Evolutionary conservation across 495 filamentous ascomycete genomes (phyloP).

Genomic region (Aspergillus egyptiacus): DNA sequence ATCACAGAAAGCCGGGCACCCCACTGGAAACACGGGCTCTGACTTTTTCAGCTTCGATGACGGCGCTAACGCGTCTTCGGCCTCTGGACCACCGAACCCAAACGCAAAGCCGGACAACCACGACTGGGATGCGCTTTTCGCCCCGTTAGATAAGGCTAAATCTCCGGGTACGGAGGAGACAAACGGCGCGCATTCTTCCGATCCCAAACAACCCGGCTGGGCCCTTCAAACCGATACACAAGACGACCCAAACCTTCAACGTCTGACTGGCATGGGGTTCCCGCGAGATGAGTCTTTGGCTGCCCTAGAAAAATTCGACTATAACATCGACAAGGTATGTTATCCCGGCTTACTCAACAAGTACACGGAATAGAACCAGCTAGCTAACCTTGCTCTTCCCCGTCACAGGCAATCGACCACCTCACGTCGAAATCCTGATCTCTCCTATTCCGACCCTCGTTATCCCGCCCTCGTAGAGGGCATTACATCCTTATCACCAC

Average conservation of each 20-base stretch:
- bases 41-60: slow-evolving; percentile 45
- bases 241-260: slow-evolving; percentile 88
- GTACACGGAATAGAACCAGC: background rate
- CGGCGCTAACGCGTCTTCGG: slow-evolving; percentile 44
- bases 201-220: slow-evolving; percentile 50
- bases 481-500: no score
- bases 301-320: slow-evolving; percentile 90
- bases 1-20: slow-evolving; percentile 27
- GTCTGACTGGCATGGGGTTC: slow-evolving; percentile 89
- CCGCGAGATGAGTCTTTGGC: slow-evolving; percentile 67
- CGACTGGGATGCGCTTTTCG: slow-evolving; percentile 96
- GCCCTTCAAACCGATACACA: slow-evolving; percentile 69
- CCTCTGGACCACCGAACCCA: slow-evolving; percentile 26
- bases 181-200: slow-evolving; percentile 16
- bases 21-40: slow-evolving; percentile 22
- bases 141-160: slow-evolving; percentile 59
- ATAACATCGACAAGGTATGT: slow-evolving; percentile 89
- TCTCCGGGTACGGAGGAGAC: slow-evolving; percentile 27
- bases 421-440: slow-evolving; percentile 15
- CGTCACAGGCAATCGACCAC: slow-evolving; percentile 15
- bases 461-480: no score
- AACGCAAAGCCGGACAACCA: slow-evolving; percentile 40
- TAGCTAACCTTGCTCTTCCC: slow-evolving; percentile 1
- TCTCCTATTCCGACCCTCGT: background rate
- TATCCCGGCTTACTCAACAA: slow-evolving; percentile 5